Percentiles rank a stretch among this genome's conserved stretches.
Evolutionary conservation across 1,139 yeast species (phyloP).

Genomic region (Wickerhamomyces sp.): DNA sequence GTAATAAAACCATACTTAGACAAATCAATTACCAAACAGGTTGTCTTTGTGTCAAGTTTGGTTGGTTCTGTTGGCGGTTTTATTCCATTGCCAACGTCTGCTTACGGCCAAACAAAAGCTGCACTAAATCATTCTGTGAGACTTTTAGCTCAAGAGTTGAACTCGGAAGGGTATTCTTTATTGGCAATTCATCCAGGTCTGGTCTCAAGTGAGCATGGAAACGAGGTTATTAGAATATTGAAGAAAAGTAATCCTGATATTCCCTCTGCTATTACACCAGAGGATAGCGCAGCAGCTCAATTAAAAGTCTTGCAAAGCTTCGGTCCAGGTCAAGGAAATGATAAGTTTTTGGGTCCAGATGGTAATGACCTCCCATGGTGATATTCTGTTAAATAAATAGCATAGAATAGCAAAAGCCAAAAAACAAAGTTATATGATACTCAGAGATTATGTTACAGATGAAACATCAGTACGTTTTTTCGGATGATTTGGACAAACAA

Average conservation of each 20-base stretch:
- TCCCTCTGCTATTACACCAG: no score
- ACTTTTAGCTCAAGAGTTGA: slow-evolving; percentile 21
- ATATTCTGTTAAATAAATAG: background rate
- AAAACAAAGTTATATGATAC: background rate
- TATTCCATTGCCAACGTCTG: slow-evolving; percentile 17
- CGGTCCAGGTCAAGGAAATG: background rate
- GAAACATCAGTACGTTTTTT: background rate
- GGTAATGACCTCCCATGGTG: background rate
- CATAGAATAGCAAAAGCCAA: background rate
- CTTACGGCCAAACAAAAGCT: slow-evolving; percentile 32
- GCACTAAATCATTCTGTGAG: slow-evolving; percentile 26
- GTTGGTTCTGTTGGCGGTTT: slow-evolving; percentile 21
- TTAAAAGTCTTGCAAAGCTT: background rate
- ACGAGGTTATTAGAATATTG: background rate
- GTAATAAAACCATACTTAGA: slow-evolving; percentile 9
- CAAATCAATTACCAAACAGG: slow-evolving; percentile 10
- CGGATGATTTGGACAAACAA: background rate
- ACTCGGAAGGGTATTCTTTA: slow-evolving; percentile 21
- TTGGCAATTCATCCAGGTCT: slow-evolving; percentile 29
- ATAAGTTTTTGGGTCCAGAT: background rate
- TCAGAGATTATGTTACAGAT: background rate
- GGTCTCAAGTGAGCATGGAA: background rate
- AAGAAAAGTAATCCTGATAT: background rate
- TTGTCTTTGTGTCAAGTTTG: slow-evolving; percentile 20
- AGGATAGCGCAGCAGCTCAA: background rate